Evolutionary conservation across 768 basidiomycete genomes (phyloP).

Genomic region (Pulveroboletus sp.): DNA sequence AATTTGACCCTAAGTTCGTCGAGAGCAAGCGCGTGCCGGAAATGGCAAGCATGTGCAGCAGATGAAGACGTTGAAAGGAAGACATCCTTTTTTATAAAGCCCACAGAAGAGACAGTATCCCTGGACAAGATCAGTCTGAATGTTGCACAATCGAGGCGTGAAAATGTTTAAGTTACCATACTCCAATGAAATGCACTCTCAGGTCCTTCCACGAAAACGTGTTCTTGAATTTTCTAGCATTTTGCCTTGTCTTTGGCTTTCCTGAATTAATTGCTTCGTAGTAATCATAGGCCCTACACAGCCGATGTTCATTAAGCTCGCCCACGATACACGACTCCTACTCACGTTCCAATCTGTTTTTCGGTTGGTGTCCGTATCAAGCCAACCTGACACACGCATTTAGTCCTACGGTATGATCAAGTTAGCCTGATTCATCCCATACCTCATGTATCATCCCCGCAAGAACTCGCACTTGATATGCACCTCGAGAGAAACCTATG

Average conservation of each 20-base stretch:
- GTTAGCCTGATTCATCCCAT: no score
- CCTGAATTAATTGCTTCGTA: constrained; percentile 13
- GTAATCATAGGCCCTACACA: constrained; percentile 16
- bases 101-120: no score
- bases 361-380: no score
- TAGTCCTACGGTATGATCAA: no score
- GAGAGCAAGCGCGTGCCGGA: not conserved
- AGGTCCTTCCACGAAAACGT: constrained; percentile 42
- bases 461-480: not conserved
- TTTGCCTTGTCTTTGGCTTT: constrained; percentile 17
- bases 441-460: not conserved
- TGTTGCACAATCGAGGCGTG: no score
- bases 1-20: constrained; percentile 45
- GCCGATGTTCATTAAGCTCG: no score
- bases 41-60: not conserved
- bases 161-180: constrained; percentile 35
- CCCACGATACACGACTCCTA: no score
- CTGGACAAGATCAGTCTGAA: no score
- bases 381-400: no score
- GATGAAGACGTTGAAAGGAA: no score
- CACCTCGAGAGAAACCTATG: not conserved
- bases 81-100: no score
- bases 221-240: constrained; percentile 36
- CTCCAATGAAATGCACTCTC: constrained; percentile 47
- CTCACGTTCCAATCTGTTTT: no score